These are phyloP conservation scores for Chlamydomonas reinhardtii DNA, from an alignment of 163 green algal genomes.

Conservation along the genomic window DNA sequence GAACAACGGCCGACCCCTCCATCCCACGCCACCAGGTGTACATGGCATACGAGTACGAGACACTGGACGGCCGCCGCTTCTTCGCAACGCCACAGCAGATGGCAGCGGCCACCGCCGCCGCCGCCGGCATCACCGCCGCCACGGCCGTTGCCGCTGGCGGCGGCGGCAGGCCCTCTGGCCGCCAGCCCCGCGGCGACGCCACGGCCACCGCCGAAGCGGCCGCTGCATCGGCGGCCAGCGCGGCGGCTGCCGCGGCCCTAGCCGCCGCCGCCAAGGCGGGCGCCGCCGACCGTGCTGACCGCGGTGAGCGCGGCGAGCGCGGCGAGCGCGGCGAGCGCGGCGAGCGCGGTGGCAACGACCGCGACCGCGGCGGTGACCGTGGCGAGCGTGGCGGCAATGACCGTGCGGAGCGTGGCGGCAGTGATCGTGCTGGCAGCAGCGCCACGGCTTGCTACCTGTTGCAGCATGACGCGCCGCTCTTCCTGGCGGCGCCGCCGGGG, in stretches of 20 bases:
- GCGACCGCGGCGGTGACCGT: no score
- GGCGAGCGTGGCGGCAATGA: no score
- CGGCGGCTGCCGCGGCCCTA: background rate
- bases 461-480: slow-evolving; percentile 43
- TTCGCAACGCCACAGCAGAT: slow-evolving; percentile 46
- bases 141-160: no score
- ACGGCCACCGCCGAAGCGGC: background rate
- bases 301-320: no score
- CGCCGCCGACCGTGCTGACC: background rate
- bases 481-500: slow-evolving; percentile 8
- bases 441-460: slow-evolving; percentile 32
- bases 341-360: no score
- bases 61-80: slow-evolving; percentile 48
- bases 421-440: background rate
- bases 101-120: background rate
- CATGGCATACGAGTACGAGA: slow-evolving; percentile 46
- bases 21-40: background rate
- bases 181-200: background rate
- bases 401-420: no score
- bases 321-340: no score
- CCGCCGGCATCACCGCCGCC: background rate
- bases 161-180: background rate
- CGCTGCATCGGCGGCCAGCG: background rate
- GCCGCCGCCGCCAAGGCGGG: background rate
- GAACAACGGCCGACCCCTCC: no score